Evolutionary conservation across 2,329 filamentous ascomycete species (phyloP), one percentile per base, ranked within the genome.

Genomic region (Stagonosporopsis vannaccii): DNA sequence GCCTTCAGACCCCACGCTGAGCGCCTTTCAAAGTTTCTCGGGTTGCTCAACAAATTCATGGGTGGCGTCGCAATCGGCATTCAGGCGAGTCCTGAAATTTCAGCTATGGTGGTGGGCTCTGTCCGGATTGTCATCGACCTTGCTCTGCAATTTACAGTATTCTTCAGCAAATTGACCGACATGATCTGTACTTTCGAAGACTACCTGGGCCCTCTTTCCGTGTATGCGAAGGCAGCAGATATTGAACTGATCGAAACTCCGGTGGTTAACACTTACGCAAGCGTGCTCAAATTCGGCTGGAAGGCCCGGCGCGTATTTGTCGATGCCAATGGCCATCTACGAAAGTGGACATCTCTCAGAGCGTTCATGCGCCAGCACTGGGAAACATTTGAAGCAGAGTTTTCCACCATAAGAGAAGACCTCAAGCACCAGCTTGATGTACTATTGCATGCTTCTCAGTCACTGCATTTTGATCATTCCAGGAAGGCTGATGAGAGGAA

Each of bases 371-470:
- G 49, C 50, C 53, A 59, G 22, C 64, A 67, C n/a, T 67, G 62
- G 64, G 64, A 67, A 32, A 58, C 63, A 17, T 66, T 68, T 45
- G 64, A 67, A 50, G n/a, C 43, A 9, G 48, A 55, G 26, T 67
- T 67, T 33, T 52, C 36, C 7, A 23, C 41, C 20, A 65, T 68
- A 28, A 46, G 62, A 44, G 40, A 25, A 40, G 49, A 55, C 20
- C 15, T 65, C 42, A 51, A 62, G 26, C 63, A 60, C 32, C 58
- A 67, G 40, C 49, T 62, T 12, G 15, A 66, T 28, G 46, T 66
- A 22, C 22, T 69, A 7, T 35, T 37, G 3, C 66, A 63, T 41
- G 39, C 61, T 26, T 56, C 59, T 8, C 58, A 58, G 15, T 51
- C 64, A 28, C 9, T 55, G 22, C 58, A 67, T 23, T 59, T 59